Evolutionary conservation across 257 asterid genomes (phyloP), one percentile per base, ranked within the genome.

Genomic region (Petunia secreta): DNA sequence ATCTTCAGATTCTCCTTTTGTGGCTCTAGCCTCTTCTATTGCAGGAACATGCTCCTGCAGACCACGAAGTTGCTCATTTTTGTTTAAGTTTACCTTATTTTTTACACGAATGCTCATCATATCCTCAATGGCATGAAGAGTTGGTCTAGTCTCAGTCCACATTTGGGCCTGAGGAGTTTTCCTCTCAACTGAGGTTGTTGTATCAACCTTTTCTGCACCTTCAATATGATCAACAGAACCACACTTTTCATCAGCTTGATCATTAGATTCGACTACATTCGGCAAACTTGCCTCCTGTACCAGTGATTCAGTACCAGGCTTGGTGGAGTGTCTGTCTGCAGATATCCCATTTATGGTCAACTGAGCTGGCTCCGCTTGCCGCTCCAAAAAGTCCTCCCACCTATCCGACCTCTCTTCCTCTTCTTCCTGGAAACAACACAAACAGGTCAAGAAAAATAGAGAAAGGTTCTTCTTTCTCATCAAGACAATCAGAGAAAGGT

Each of bases 381-480:
- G 90, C 71, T 82, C 89, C 71, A 94, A 78, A 74, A 94, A 94
- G 85, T 89, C 90, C 58, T 76, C 83, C 98, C 98, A 94, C 87
- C 94, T 89, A 81, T 92, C 88, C 75, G 97, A 92, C 82, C 98
- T 91, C 85, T 94, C 98, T 88, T 89, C 98, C 90, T 94, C 98
- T 82, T 94, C 98, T 86, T 92, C 98, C 98, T 94, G 75, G 75
- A 82, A 85, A 62, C 59, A 78, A 77, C 34, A 7, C 80, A 77
- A 60, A 77, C 46, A 7, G 68, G 15, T 73, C 1, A 52, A 34
- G 25, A 6, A 34, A 73, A 73, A 50, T 62, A 34, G 48, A 36
- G n/a, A 13, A 73, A 73, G 2, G 8, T 3, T 8, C 43, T 43
- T 43, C 34, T 50, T 41, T 73, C 52, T 34, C 34, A 36, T 50